Evolutionary conservation across 257 asterid genomes (phyloP).

Genomic region (Henckelia pumila): DNA sequence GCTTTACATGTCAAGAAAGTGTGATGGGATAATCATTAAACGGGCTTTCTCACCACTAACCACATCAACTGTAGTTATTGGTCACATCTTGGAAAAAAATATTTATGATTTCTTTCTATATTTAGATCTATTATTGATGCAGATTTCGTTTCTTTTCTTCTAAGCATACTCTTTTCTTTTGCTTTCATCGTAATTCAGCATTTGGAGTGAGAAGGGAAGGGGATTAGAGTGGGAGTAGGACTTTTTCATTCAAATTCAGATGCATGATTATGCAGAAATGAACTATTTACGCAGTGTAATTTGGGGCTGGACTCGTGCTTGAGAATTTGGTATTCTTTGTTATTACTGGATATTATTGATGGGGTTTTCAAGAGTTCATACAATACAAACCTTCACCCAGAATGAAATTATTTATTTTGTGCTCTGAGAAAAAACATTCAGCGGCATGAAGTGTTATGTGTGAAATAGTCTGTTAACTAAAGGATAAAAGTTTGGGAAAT

Average conservation of each 20-base stretch:
- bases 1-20: constrained; percentile 19
- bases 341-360: not conserved
- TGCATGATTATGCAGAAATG: not conserved
- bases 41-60: constrained; percentile 1
- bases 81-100: not conserved
- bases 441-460: not conserved
- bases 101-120: too few species aligned
- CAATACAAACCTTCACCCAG: not conserved
- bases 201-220: not conserved
- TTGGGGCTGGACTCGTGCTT: not conserved
- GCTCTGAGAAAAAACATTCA: too few species aligned
- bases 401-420: too few species aligned
- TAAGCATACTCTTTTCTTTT: not conserved
- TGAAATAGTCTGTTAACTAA: not conserved
- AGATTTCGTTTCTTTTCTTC: not conserved
- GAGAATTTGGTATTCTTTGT: not conserved
- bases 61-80: not conserved
- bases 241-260: not conserved
- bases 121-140: not conserved
- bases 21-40: constrained; percentile 6
- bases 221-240: not conserved
- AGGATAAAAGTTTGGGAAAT: not conserved
- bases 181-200: not conserved
- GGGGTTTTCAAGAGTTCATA: not conserved
- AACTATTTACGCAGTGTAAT: not conserved